Conservation (phyloP, 805 yeast genomes). For the Suhomyces sp. region DNA sequence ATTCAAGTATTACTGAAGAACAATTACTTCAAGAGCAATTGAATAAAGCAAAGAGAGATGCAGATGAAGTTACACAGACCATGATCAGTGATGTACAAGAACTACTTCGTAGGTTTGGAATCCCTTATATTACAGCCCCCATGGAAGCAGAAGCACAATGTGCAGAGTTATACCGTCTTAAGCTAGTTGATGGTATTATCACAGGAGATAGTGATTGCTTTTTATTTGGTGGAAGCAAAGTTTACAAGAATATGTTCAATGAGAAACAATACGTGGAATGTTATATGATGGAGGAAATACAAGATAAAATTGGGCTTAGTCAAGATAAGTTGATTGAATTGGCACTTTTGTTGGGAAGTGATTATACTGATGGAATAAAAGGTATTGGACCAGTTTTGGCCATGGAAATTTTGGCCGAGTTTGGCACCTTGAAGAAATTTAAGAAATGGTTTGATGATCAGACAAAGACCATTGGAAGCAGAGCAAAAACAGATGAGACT, state of each 20-base stretch:
- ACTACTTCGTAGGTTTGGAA: slow-evolving; percentile 80
- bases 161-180: slow-evolving; percentile 68
- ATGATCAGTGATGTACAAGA: slow-evolving; percentile 94
- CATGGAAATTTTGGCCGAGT: slow-evolving; percentile 86
- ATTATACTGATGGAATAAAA: slow-evolving; percentile 88
- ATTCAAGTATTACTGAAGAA: slow-evolving; percentile 46
- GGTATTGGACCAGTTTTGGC: slow-evolving; percentile 95
- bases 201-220: slow-evolving; percentile 98
- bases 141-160: slow-evolving; percentile 99
- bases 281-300: slow-evolving; percentile 62
- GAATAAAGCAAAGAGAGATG: slow-evolving; percentile 72
- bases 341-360: slow-evolving; percentile 88
- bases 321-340: slow-evolving; percentile 69
- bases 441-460: slow-evolving; percentile 58
- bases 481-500: slow-evolving; percentile 15
- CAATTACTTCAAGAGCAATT: slow-evolving; percentile 58
- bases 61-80: slow-evolving; percentile 83
- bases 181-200: slow-evolving; percentile 87
- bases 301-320: slow-evolving; percentile 60
- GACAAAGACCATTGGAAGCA: slow-evolving; percentile 32
- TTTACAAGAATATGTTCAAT: slow-evolving; percentile 91
- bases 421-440: slow-evolving; percentile 47
- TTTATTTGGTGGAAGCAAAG: slow-evolving; percentile 79
- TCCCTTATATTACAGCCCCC: slow-evolving; percentile 94
- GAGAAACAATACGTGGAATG: slow-evolving; percentile 91